Evolutionary conservation across 139 green algal species (phyloP), one percentile per base, ranked within the genome.

Genomic region (Bryopsis sp.): DNA sequence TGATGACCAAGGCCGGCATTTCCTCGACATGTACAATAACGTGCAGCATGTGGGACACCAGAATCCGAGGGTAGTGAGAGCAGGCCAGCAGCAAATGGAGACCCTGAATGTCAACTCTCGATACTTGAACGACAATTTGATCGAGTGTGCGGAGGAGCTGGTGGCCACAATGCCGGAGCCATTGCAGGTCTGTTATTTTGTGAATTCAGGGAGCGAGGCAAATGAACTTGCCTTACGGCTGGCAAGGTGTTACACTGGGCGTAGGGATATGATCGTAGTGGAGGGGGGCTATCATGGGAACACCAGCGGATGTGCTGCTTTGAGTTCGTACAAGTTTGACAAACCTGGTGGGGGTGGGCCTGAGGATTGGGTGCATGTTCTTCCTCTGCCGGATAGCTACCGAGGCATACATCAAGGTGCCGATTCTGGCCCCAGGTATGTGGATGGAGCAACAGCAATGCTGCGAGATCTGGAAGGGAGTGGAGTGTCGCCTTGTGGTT

Each of bases 21-120:
- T 92, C 77, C 77, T 98, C 24, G 92, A 98, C 67, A 85, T 92
- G 70, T 81, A 97, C 81, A 92, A 97, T 58, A 93, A 97, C 22
- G 98, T 93, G 8, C 93, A 98, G 3, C 91, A 79, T 57, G 86
- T 90, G 28, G 88, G 88, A 2, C 88, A 95, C 74, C 91, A 83
- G 76, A 87, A 95, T 61, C 88, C 88, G 1, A 68, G 72, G 33
- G 76, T 95, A 1, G 76, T 87, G 47, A 62, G 79, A 31, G 88
- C 88, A 2, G 8, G 11, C 36, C 2, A 29, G 24, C 71, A 33
- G 8, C 88, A 95, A 80, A 83, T 67, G 31, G 6, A 68, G 48
- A 75, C 82, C 57, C 68, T 94, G 74, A 86, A 32, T 59, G 69
- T 47, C 5, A 61, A 58, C 24, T 74, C 54, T n/a, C 74, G 85